Conservation (phyloP, 2,329 filamentous ascomycete species). For the Chaetomium sp. region DNA sequence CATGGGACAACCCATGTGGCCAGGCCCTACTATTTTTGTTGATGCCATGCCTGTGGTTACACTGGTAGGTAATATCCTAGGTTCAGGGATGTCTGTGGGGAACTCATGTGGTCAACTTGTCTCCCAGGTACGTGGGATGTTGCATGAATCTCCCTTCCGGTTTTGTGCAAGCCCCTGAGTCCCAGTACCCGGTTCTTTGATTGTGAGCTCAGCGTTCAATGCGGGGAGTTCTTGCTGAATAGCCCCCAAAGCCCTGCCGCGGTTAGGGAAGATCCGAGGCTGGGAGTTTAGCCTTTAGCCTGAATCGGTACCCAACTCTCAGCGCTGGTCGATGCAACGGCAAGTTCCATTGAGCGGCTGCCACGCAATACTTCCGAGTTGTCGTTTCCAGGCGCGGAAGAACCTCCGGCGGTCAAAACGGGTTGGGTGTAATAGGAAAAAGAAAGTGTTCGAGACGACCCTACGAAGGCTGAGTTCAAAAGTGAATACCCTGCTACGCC, state of each 20-base stretch:
- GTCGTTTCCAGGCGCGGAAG: conserved; percentile 25
- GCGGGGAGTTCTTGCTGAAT: not conserved
- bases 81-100: not conserved
- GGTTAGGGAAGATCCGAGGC: conserved; percentile 9
- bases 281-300: conserved; percentile 26
- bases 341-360: not conserved
- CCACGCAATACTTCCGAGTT: conserved; percentile 2
- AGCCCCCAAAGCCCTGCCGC: not conserved
- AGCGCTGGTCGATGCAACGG: conserved; percentile 11
- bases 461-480: too few relatives aligned
- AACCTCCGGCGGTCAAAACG: conserved; percentile 18
- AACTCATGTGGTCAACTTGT: not conserved
- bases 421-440: not conserved
- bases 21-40: conserved; percentile 8
- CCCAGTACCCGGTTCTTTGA: conserved; percentile 23
- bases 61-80: conserved; percentile 18
- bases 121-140: not conserved
- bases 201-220: not conserved
- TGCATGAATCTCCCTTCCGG: conserved; percentile 16
- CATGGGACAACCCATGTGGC: conserved; percentile 1
- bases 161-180: conserved; percentile 1
- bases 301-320: conserved; percentile 18
- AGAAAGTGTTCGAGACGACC: not conserved
- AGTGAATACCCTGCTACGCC: too few relatives aligned
- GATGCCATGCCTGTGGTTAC: conserved; percentile 12